Percentiles rank a stretch among this genome's conserved stretches.
phyloP scores from a whole-genome alignment of 805 yeast genomes.

The Yarrowia hollandica region DNA sequence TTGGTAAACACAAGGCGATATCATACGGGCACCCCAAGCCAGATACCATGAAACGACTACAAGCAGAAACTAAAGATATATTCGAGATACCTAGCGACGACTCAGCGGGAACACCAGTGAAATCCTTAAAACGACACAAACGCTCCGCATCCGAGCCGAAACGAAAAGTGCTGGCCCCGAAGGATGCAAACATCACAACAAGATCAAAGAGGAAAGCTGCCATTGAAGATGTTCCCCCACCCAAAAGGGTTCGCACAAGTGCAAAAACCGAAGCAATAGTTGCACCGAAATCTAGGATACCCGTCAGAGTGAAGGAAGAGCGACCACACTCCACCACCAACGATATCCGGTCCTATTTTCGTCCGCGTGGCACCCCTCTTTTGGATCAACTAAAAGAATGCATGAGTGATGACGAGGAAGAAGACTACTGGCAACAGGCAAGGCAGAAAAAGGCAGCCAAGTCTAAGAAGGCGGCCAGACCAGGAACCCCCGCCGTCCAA shows the following conservation, averaged over 20 bases:
- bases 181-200: not conserved
- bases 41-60: conserved; percentile 12
- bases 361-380: not conserved
- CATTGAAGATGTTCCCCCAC: too few species aligned
- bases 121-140: not conserved
- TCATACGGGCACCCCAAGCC: too few species aligned
- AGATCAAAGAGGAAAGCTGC: not conserved
- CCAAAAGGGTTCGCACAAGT: too few species aligned
- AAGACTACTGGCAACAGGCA: not conserved
- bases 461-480: not conserved
- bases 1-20: too few species aligned
- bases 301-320: not conserved
- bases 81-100: conserved; percentile 25
- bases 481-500: not conserved
- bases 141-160: not conserved
- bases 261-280: too few species aligned
- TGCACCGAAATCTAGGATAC: not conserved
- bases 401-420: not conserved
- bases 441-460: not conserved
- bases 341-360: conserved; percentile 1
- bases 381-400: conserved; percentile 6
- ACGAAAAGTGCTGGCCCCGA: not conserved
- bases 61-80: not conserved
- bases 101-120: not conserved
- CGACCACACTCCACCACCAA: not conserved